Conservation (phyloP, 345 rosid genomes). For the Salix viminalis region DNA sequence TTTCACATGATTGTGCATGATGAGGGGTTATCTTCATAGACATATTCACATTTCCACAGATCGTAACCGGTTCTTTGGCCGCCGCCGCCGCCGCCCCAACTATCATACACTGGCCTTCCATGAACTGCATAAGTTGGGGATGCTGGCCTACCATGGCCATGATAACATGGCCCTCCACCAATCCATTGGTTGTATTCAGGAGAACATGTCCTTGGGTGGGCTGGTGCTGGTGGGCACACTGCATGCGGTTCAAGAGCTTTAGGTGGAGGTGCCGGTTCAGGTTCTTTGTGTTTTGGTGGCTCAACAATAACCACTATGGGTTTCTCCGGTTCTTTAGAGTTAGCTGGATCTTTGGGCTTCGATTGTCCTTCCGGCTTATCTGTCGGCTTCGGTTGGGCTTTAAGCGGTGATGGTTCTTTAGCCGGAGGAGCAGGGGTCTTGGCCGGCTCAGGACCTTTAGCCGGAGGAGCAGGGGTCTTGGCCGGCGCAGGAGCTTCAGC, state of each 20-base stretch:
- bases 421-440: too few relatives aligned
- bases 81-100: constrained; percentile 17
- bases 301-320: not conserved
- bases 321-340: constrained; percentile 12
- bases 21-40: constrained; percentile 44
- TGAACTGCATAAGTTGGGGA: constrained; percentile 7
- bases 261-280: not conserved
- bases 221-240: not conserved
- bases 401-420: too few relatives aligned
- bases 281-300: constrained; percentile 4
- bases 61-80: constrained; percentile 16
- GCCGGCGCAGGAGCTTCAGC: too few relatives aligned
- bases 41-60: constrained; percentile 32
- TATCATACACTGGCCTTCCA: constrained; percentile 30
- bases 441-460: too few relatives aligned
- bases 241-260: not conserved
- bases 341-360: constrained; percentile 8
- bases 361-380: too few relatives aligned
- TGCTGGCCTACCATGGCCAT: not conserved
- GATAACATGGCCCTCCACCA: constrained; percentile 22
- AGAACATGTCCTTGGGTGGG: constrained; percentile 15
- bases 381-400: too few relatives aligned
- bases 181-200: constrained; percentile 22
- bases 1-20: constrained; percentile 54
- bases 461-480: too few relatives aligned